Conservation (phyloP, 2,329 filamentous ascomycete species). For the Pseudocercospora fuligena region DNA sequence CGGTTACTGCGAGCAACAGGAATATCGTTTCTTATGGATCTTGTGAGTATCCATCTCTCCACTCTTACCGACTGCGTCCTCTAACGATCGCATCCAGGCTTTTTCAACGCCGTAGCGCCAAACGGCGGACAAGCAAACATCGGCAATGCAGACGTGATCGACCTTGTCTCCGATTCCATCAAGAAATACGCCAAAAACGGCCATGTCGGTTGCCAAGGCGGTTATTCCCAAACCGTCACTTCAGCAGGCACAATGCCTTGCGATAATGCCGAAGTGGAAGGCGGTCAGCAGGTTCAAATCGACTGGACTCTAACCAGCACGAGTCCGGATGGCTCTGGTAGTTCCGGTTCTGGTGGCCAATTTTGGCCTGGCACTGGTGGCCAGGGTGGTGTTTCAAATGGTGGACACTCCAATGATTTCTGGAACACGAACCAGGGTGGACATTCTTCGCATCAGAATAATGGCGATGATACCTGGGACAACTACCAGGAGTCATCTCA, state of each 20-base stretch:
- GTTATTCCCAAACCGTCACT: conserved; percentile 13
- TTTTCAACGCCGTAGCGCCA: conserved; percentile 15
- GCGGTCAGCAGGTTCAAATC: conserved; percentile 15
- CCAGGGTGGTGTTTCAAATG: neutral
- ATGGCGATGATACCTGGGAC: too few species aligned
- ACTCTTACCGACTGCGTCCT: neutral
- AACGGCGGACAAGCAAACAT: conserved; percentile 6
- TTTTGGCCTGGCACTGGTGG: neutral
- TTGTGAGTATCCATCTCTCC: conserved; percentile 18
- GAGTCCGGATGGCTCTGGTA: neutral
- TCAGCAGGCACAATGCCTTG: conserved; percentile 22
- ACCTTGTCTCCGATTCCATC: conserved; percentile 19
- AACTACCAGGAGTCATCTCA: neutral
- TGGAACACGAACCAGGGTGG: too few species aligned
- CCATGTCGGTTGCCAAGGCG: conserved; percentile 13
- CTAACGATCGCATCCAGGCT: conserved; percentile 7
- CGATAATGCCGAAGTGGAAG: conserved; percentile 3
- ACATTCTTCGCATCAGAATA: too few species aligned
- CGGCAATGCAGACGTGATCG: conserved; percentile 22
- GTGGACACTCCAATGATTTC: neutral
- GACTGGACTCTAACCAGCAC: conserved; percentile 17
- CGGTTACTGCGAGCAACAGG: neutral
- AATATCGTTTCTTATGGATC: conserved; percentile 5
- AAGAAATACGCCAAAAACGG: conserved; percentile 5
- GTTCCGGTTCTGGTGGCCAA: neutral